Base-by-base conservation (phyloP, 2,329 filamentous ascomycete species). In the Penicillium digitatum region DNA sequence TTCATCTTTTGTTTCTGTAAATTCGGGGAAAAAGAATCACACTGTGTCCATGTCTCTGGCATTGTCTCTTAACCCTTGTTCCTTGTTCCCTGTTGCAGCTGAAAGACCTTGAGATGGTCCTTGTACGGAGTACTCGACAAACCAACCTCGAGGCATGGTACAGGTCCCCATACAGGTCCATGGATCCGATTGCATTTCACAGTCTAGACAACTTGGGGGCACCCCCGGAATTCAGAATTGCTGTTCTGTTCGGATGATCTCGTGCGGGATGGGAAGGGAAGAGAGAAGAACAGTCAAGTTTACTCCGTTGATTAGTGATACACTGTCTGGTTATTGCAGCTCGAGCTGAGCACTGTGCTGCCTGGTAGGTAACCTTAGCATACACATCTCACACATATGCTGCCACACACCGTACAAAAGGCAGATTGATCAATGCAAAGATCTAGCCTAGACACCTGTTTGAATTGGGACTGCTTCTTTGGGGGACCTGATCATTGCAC, bases 401-500 rank as follows among this genome's bases (percentile, higher is more conserved):
- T 45, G 48, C 38, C 38, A 34, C 26, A 40, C 20, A 49, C 20
- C 3, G 27, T n/a, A 26, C n/a, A 20, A 35, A 47, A 12, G 1
- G 18, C n/a, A 34, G 24, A 27, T 40, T 49, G 32, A 52, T 52
- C 49, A 52, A 52, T 52, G 49, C 49, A 52, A 47, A 52, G 49
- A 52, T 52, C 49, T 52, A 37, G 40, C 40, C 39, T 46, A 37
- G 49, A 52, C 34, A 47, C 47, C 22, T 51, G 52, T 54, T 54
- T 39, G 22, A 34, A 54, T 54, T 50, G 45, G 52, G 52, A 47
- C 52, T 48, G 49, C 43, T 45, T 45, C 32, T 35, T n/a, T n/a
- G 34, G 12, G 12, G 27, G 48, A 50, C 46, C 24, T 45, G 40
- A 45, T 44, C 40, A 27, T 43, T n/a, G 46, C 46, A 35, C 35